Base-by-base conservation (phyloP, 352 stramenopile species). In the Phytopythium boreale region DNA sequence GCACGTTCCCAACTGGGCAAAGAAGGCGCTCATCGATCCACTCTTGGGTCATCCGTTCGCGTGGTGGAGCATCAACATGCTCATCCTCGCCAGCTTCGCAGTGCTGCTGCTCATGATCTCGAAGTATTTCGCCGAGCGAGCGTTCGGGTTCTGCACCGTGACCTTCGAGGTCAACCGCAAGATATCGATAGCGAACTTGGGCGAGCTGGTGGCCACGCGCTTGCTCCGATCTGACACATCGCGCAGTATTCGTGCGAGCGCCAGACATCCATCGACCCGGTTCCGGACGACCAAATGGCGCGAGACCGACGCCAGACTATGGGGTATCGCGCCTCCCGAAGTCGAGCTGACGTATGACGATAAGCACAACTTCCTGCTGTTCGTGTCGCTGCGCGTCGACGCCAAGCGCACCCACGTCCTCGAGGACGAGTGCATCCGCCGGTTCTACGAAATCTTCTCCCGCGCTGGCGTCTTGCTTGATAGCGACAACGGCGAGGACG, bases 51-150 rank as follows among this genome's bases (percentile, higher is more conserved):
- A 70, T 12, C 80, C 86, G 31, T 74, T 90, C 2, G 59, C 90
- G 6, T 95, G 84, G 96, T 98, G 98, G 79, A 59, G 66, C 10
- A 67, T 99, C 43, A 98, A 96, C 53, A 82, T 99, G 46, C 4
- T 96, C 4, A 59, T 88, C 7, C 98, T 94, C 73, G 69, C 70
- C 0, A 8, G 82, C 31, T 87, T 95, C 31, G 64, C 82, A 1
- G 73, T 76, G 39, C 19, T 73, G 4, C 51, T 97, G 17, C 71
- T 82, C 34, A 55, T 67, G 19, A 15, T 90, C 14, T 87, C 91
- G 9, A 46, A 67, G 19, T 67, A 66, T 44, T 56, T 91, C 51
- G 71, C 79, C 14, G 83, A 72, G 46, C 81, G 84, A 41, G 80
- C 80, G 47, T 75, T 98, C 44, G 96, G 95, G 7, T 87, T 88